Base-by-base conservation (phyloP, 2,329 filamentous ascomycete genomes). In the Phialophora verrucosa region DNA sequence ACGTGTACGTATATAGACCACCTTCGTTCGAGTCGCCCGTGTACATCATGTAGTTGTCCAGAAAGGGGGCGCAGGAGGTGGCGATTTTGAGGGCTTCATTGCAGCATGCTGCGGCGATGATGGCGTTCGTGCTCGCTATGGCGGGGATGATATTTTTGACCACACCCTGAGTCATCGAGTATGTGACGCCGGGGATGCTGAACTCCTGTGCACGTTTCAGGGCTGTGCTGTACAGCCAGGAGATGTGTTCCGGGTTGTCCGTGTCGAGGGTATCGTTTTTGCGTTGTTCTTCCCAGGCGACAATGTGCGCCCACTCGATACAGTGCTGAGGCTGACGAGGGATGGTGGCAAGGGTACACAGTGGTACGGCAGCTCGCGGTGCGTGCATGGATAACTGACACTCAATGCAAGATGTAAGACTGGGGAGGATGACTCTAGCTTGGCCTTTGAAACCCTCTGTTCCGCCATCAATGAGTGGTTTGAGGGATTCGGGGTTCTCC, bases 111-210 rank as follows among this genome's bases (percentile, higher is more conserved):
- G 94, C 95, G 1, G 95, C 95, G 70, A 99, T 91, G 73, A 99
- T 95, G 64, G 95, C 94, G 76, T 99, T 99, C 6, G 95, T 99
- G 1, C 93, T 97, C 20, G 95, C 95, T 74, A 99, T 99, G 31
- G 95, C 96, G 0, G 95, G 95, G 68, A 99, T 99, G 78, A 99
- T 99, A 79, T 99, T 99, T 80, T 99, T 99, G 74, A 99, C 92
- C 2, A 98, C 96, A 64, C 95, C 96, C 77, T 99, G 95, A 0
- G 96, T 97, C 78, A 97, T 88, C 5, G 91, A 90, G 78, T 99
- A 99, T 1, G 95, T 98, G 65, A 99, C 92, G 8, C 95, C 96
- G 0, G 88, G 79, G 73, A 99, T 99, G 73, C 91, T 90, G 81
- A 96, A 99, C 75, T 99, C 91, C 65, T 89, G 79, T 0, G 95